A percentile compares a stretch with the other conserved stretches of the same genome.
These are phyloP conservation scores for Periconia sp. DNA, from an alignment of 2,329 filamentous ascomycete genomes.

Conservation along the genomic window DNA sequence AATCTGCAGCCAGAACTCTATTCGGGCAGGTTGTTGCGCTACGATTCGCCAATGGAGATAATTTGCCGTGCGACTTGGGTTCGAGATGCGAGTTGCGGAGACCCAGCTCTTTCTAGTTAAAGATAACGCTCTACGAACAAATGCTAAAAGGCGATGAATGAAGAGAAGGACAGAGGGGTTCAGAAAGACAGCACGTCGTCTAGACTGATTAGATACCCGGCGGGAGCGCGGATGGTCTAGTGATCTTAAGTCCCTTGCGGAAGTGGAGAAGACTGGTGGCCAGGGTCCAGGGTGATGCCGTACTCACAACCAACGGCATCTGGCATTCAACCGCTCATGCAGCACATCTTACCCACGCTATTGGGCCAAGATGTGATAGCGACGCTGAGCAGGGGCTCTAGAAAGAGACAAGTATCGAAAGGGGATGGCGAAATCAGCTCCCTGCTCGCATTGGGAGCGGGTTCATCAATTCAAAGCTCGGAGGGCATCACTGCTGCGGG, in stretches of 20 bases:
- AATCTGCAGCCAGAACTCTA: conserved; percentile 31
- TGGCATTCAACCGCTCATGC: conserved; percentile 43
- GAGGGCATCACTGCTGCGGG: conserved; percentile 12
- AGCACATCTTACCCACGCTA: conserved; percentile 33
- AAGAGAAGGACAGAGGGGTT: conserved; percentile 15
- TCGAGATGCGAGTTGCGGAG: conserved; percentile 21
- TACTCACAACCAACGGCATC: conserved; percentile 42
- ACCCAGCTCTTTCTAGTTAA: conserved; percentile 26
- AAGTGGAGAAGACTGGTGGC: conserved; percentile 35
- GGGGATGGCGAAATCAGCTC: conserved; percentile 32
- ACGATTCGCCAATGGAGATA: conserved; percentile 26
- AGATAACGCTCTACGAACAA: conserved; percentile 16
- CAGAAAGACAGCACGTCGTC: conserved; percentile 13
- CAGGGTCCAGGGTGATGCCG: conserved; percentile 36
- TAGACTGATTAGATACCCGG: conserved; percentile 28
- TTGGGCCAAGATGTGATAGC: conserved; percentile 49
- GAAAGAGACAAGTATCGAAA: conserved; percentile 28
- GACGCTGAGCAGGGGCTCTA: conserved; percentile 28
- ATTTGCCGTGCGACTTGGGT: conserved; percentile 23
- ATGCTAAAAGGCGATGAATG: conserved; percentile 10
- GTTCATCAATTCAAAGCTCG: conserved; percentile 7
- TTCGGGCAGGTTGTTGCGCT: conserved; percentile 27
- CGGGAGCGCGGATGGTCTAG: conserved; percentile 34
- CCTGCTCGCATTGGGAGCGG: conserved; percentile 28
- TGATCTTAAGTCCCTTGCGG: conserved; percentile 40